Base-by-base conservation (phyloP, 2,329 filamentous ascomycete genomes). In the Pestalotiopsis sp. region DNA sequence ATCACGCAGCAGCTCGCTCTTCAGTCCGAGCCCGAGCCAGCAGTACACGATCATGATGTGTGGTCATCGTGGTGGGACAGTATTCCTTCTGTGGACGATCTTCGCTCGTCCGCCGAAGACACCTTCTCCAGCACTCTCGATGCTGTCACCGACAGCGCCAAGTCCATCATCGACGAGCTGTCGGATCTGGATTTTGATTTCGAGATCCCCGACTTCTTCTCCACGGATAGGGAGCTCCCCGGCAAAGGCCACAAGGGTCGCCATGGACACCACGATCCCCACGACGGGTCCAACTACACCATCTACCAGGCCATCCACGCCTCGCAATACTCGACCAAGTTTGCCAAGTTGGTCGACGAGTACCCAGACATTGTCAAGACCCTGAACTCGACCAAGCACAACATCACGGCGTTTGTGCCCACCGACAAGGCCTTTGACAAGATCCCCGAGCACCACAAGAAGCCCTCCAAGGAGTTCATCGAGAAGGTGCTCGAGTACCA, bases 341-440 rank as follows among this genome's bases (percentile, higher is more conserved):
- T 97, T 59, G 90, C 91, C 36, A 88, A 91, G 76, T 83, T 94
- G n/a, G 87, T 97, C 73, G 86, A 92, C 70, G 86, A 94, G 70
- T 90, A 92, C 77, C 86, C 90, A 1, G 89, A 93, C 66, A 83
- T 97, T 0, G 90, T 95, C 45, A 79, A 91, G 67, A 79, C 90
- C 3, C 87, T 98, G 36, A 96, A 97, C 81, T 87, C 88, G 75
- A 95, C 93, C 1, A 81, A 87, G 45, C 84, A 87, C 25, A 95
- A 95, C 79, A 89, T 91, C 76, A 97, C 95, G 0, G 81, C 96
- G 65, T 97, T 97, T 75, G 92, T 93, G 2, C 95, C 95, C 0
- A 90, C 88, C 1, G 89, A 97, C 78, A 83, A 85, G 64, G 94
- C 94, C 0, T 95, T 98, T 74, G 88, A 91, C 71, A 83, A 86